Percentiles rank a stretch among this genome's conserved stretches.
Evolutionary conservation across 495 filamentous ascomycete genomes (phyloP).

Genomic region (Penicillium bovifimosum): DNA sequence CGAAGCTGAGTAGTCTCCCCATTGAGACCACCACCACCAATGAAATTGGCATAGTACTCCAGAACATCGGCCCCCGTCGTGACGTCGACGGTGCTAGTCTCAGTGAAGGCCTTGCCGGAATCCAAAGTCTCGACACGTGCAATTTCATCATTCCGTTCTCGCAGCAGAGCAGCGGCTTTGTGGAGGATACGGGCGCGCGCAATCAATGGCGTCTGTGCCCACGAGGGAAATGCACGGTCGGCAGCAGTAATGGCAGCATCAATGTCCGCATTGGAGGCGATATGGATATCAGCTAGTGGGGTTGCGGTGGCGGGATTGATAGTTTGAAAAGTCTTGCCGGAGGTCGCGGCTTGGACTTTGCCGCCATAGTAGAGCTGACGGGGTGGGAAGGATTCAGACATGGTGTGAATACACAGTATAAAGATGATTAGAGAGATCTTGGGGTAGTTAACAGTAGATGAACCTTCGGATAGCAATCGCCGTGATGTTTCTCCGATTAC

Average conservation of each 20-base stretch:
- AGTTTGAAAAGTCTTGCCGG: conserved; percentile 57
- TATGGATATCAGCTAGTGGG: conserved; percentile 57
- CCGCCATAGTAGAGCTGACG: conserved; percentile 67
- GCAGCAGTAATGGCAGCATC: conserved; percentile 61
- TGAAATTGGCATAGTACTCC: conserved; percentile 70
- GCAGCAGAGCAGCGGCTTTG: conserved; percentile 58
- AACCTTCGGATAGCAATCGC: neutral
- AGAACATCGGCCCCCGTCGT: conserved; percentile 70
- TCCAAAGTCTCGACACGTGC: conserved; percentile 64
- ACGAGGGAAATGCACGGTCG: conserved; percentile 55
- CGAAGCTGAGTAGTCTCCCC: conserved; percentile 63
- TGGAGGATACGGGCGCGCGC: conserved; percentile 66
- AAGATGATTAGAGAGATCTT: neutral
- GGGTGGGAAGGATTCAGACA: conserved; percentile 39
- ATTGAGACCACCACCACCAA: conserved; percentile 63
- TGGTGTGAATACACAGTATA: conserved; percentile 10
- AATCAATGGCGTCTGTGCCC: conserved; percentile 60
- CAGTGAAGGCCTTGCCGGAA: conserved; percentile 69
- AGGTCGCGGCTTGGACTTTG: conserved; percentile 51
- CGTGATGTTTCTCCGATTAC: neutral
- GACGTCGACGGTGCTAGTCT: conserved; percentile 71
- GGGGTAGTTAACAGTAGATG: neutral
- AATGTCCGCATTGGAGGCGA: conserved; percentile 57
- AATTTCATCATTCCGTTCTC: conserved; percentile 64
- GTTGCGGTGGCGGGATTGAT: conserved; percentile 63